Evolutionary conservation across 306 rosid species (phyloP).

Genomic region (Canavalia gladiata): DNA sequence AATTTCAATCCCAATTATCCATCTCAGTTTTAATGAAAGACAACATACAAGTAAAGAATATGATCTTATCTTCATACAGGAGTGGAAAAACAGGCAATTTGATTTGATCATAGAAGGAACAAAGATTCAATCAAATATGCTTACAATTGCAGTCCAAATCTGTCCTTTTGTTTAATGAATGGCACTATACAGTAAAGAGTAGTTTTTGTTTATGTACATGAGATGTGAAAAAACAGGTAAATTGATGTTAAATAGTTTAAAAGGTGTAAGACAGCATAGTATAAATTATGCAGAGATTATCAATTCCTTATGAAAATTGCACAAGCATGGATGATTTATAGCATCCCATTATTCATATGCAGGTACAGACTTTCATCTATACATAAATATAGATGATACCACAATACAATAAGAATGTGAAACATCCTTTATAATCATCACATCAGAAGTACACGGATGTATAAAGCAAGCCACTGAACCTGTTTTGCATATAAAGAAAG

Average conservation of each 20-base stretch:
- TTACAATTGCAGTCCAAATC: constrained; percentile 3
- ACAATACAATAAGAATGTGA: constrained; percentile 30
- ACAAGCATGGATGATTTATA: constrained; percentile 18
- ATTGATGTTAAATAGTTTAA: not conserved
- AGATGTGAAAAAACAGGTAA: constrained; percentile 27
- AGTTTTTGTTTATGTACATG: not conserved
- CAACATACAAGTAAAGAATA: not conserved
- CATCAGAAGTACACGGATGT: constrained; percentile 39
- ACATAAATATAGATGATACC: constrained; percentile 12
- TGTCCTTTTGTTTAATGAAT: constrained; percentile 19
- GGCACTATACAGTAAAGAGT: not conserved
- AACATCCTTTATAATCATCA: constrained; percentile 15
- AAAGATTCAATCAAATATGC: constrained; percentile 21
- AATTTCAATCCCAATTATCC: not conserved
- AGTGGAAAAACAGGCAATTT: constrained; percentile 11
- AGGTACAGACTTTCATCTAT: constrained; percentile 21
- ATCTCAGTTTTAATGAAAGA: constrained; percentile 12
- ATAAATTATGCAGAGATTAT: constrained; percentile 12
- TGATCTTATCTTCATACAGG: not conserved
- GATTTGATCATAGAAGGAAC: constrained; percentile 2
- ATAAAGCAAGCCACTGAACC: constrained; percentile 62
- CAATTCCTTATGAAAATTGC: constrained; percentile 9
- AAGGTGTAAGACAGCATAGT: constrained; percentile 1
- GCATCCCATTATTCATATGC: constrained; percentile 33
- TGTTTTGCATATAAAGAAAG: constrained; percentile 95